Evolutionary conservation across 345 rosid genomes (phyloP).

Genomic region (Fremontodendron californicum): DNA sequence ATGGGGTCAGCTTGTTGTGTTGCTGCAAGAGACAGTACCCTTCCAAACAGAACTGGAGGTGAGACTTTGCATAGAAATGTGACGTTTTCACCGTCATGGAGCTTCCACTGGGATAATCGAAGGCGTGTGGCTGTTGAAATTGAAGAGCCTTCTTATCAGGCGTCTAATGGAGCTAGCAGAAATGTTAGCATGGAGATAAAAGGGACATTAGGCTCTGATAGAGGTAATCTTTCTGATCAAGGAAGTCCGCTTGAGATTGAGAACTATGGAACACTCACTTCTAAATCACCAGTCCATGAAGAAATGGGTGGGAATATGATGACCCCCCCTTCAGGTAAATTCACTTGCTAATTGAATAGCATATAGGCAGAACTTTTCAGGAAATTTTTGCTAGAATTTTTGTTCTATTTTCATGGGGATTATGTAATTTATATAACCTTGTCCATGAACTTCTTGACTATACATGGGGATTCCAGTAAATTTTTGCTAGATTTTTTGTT

Average conservation of each 20-base stretch:
- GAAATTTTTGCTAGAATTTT: not conserved
- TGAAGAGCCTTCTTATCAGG: constrained; percentile 56
- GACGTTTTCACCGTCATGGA: constrained; percentile 90
- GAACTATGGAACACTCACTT: constrained; percentile 49
- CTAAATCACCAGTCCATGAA: constrained; percentile 49
- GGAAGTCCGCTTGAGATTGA: constrained; percentile 49
- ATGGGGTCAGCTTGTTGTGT: constrained; percentile 98
- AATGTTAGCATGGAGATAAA: constrained; percentile 52
- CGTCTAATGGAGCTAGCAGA: constrained; percentile 43
- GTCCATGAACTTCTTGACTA: no score
- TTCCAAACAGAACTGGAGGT: constrained; percentile 31
- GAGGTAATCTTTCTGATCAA: constrained; percentile 51
- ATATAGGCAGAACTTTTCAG: not conserved
- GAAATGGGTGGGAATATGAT: constrained; percentile 34
- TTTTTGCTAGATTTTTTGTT: no score
- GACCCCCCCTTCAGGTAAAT: constrained; percentile 54
- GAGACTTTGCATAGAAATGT: constrained; percentile 44
- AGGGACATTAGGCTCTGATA: constrained; percentile 47
- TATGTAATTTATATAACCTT: not conserved
- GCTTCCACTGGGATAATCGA: constrained; percentile 78
- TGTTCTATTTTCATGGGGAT: not conserved
- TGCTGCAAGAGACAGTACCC: constrained; percentile 58
- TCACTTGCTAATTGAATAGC: not conserved
- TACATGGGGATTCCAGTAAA: no score
- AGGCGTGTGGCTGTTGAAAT: constrained; percentile 88